phyloP scores from a whole-genome alignment of 75 land plant species.

The Ceratopteris richardii region DNA sequence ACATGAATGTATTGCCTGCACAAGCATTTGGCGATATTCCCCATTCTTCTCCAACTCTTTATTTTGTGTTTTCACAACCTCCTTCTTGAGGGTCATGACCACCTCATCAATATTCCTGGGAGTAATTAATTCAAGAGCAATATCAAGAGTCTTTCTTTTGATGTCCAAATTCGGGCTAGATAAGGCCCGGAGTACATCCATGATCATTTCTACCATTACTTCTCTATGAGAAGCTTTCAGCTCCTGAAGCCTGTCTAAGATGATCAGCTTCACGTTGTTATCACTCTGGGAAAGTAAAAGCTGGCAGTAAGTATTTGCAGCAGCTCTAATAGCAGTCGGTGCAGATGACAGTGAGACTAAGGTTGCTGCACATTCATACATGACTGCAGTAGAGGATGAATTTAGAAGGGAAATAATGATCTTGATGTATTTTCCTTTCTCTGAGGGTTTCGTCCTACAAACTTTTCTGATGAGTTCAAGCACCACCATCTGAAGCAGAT shows the following conservation, averaged over 20 bases:
- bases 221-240: conserved; percentile 68
- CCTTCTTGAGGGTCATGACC: too few species aligned
- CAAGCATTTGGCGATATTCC: too few species aligned
- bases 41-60: too few species aligned
- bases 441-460: conserved; percentile 59
- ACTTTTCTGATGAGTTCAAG: conserved; percentile 88
- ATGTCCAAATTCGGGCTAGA: too few species aligned
- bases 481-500: too few species aligned
- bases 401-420: conserved; percentile 63
- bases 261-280: conserved; percentile 90
- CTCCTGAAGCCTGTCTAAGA: conserved; percentile 76
- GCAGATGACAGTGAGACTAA: conserved; percentile 85
- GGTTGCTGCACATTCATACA: conserved; percentile 82
- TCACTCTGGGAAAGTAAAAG: conserved; percentile 83
- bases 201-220: conserved; percentile 80
- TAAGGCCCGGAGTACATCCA: too few species aligned
- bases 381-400: conserved; percentile 68
- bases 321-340: conserved; percentile 86
- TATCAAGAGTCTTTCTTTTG: too few species aligned
- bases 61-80: too few species aligned
- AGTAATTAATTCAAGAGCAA: too few species aligned
- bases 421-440: conserved; percentile 80
- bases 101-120: too few species aligned
- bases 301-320: conserved; percentile 93
- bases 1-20: too few species aligned